phyloP scores from a whole-genome alignment of 768 basidiomycete species.

The Russula abietina region DNA sequence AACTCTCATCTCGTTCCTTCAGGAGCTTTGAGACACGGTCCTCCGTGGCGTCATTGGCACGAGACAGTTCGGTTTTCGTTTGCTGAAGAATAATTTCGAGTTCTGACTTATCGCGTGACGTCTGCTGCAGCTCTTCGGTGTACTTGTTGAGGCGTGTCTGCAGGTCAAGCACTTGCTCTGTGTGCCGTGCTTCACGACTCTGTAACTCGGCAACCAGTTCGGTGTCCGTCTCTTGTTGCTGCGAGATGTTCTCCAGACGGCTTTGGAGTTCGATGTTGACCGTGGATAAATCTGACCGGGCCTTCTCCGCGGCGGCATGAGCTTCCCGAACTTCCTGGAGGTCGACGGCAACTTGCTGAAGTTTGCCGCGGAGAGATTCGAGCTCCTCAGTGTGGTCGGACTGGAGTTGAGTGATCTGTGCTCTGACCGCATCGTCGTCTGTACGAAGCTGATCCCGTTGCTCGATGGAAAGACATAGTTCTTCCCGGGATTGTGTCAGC shows the following conservation, averaged over 20 bases:
- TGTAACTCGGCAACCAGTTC: constrained; percentile 7
- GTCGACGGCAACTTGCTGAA: constrained; percentile 23
- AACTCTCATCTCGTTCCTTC: constrained; percentile 28
- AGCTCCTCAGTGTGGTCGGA: constrained; percentile 23
- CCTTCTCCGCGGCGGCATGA: constrained; percentile 32
- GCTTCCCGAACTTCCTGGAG: constrained; percentile 22
- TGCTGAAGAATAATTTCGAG: constrained; percentile 12
- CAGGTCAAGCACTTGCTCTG: constrained; percentile 3
- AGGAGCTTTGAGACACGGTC: constrained; percentile 15
- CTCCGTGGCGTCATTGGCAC: constrained; percentile 1
- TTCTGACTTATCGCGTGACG: constrained; percentile 10
- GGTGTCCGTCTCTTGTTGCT: constrained; percentile 8
- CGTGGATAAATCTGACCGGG: constrained; percentile 23
- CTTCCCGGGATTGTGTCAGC: constrained; percentile 24
- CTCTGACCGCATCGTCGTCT: constrained; percentile 2
- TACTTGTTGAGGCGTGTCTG: constrained; percentile 11
- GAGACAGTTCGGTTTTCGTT: not conserved
- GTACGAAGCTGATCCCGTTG: constrained; percentile 16
- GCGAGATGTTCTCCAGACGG: constrained; percentile 7
- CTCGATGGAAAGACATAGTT: constrained; percentile 21
- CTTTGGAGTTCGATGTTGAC: constrained; percentile 19
- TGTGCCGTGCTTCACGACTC: constrained; percentile 1
- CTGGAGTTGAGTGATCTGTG: constrained; percentile 18
- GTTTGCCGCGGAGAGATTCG: constrained; percentile 24
- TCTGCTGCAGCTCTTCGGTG: constrained; percentile 10